Evolutionary conservation across 2,329 filamentous ascomycete genomes (phyloP).

Genomic region (Ceratocystis cubensis): DNA sequence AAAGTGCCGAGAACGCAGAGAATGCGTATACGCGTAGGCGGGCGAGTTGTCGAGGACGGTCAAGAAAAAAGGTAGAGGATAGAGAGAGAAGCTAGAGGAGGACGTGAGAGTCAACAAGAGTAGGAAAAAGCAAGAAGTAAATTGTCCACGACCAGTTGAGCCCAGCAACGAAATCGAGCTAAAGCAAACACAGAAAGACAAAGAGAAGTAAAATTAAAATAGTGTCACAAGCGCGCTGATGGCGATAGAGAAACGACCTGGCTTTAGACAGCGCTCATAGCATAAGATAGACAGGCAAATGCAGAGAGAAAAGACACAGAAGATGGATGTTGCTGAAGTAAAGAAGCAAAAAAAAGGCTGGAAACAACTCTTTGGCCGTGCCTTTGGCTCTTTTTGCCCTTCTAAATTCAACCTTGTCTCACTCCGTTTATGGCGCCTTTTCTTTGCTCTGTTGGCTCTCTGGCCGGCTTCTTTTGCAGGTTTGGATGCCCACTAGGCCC

Average conservation of each 20-base stretch:
- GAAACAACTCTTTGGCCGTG: not conserved
- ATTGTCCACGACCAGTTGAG: too few species aligned
- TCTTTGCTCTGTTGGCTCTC: not conserved
- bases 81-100: not conserved
- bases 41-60: not conserved
- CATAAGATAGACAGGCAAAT: not conserved
- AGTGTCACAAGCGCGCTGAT: not conserved
- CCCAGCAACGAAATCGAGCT: not conserved
- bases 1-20: not conserved
- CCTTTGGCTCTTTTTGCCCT: not conserved
- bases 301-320: not conserved
- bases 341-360: not conserved
- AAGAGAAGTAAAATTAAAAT: not conserved
- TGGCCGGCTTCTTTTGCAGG: conserved; percentile 4
- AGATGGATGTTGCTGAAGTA: not conserved
- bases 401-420: conserved; percentile 11
- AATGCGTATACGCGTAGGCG: not conserved
- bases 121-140: too few species aligned
- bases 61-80: not conserved
- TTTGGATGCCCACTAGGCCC: conserved; percentile 9
- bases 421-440: conserved; percentile 4
- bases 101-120: not conserved
- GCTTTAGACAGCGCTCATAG: not conserved
- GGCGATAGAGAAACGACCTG: not conserved
- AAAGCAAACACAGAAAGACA: not conserved